Evolutionary conservation across 83 land plant species (phyloP).

Genomic region (Picea abies): DNA sequence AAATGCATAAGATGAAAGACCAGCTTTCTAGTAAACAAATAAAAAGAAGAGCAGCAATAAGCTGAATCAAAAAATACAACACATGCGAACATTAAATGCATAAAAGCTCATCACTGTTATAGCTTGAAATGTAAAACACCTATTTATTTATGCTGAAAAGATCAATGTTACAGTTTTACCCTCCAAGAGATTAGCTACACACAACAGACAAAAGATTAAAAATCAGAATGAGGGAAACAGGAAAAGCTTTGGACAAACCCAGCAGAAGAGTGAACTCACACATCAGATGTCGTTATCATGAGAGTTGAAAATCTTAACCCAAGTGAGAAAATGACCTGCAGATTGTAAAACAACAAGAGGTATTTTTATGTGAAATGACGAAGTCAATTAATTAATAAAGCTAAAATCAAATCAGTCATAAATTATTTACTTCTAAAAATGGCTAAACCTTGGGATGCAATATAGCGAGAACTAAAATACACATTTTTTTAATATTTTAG

Average conservation of each 20-base stretch:
- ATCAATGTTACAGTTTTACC: background rate
- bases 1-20: background rate
- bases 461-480: too few relatives aligned
- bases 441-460: too few relatives aligned
- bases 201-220: background rate
- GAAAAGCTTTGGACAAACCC: conserved; percentile 6
- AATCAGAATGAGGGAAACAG: background rate
- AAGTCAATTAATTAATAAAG: background rate
- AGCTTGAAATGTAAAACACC: background rate
- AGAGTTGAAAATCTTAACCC: conserved; percentile 61
- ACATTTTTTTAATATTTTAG: too few relatives aligned
- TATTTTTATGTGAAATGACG: too few relatives aligned
- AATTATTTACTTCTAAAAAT: too few relatives aligned
- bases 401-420: background rate
- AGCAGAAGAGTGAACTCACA: background rate
- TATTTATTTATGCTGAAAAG: background rate
- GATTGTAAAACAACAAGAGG: too few relatives aligned
- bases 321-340: conserved; percentile 21
- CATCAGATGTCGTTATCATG: conserved; percentile 26
- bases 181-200: background rate
- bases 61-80: background rate
- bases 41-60: background rate
- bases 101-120: background rate
- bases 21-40: background rate
- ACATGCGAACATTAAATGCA: background rate